Evolutionary conservation across 352 stramenopile species (phyloP), one percentile per base, ranked within the genome.

Genomic region (Globisporangium polare): DNA sequence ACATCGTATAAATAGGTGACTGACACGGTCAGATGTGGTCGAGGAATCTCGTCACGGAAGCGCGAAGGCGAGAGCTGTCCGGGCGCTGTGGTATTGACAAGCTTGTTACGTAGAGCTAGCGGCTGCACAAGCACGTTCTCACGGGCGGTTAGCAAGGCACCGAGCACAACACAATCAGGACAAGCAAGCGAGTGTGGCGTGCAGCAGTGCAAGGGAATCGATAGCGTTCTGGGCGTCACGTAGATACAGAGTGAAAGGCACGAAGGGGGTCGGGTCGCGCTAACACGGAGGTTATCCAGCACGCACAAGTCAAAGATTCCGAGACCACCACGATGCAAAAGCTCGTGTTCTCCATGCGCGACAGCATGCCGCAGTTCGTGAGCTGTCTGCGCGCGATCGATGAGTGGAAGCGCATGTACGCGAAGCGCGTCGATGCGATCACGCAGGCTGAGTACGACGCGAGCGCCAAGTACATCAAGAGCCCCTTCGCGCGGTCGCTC

Each of bases 361-460:
- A 91, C 22, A 81, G 81, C 1, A 93, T 92, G 79, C 80, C 84
- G n/a, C 77, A 91, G 46, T 93, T 92, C 54, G 80, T 95, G 60
- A 80, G 78, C 37, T 79, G 78, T 15, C 67, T 92, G 54, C 80
- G 81, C 10, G 62, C 74, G 15, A 65, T 92, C 15, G 82, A 93
- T 54, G 77, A 88, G 46, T 91, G 79, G 79, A 92, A 90, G 55
- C 77, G 78, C 41, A 62, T 76, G 22, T 69, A 90, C 33, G 79
- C 83, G 12, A 83, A 81, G 42, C 74, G 77, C 26, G 65, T 80
- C 22, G 73, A 87, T 27, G 67, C 72, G 10, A 77, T 90, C 35
- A 75, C 73, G 1, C 71, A 88, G 46, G 75, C 77, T 4, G 78
- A 89, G 43, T 76, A 78, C 67, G 81, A 94, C 33, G 67, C 76